Conservation (phyloP, 2,329 filamentous ascomycete genomes). For the Corinectria fuckeliana region DNA sequence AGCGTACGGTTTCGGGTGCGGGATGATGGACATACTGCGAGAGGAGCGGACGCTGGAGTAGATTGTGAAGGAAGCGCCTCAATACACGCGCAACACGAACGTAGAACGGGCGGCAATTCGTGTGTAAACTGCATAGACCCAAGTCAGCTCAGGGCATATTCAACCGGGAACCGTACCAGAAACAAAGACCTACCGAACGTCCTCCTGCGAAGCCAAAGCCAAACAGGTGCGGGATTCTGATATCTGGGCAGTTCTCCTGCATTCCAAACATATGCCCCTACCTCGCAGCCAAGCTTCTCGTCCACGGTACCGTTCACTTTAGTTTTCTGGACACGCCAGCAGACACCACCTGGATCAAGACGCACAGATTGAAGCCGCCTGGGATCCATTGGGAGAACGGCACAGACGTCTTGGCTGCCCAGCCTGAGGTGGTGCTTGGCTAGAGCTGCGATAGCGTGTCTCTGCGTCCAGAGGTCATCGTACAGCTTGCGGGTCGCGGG, state of each 20-base stretch:
- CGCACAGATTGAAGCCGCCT: neutral
- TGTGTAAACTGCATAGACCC: slow-evolving; percentile 19
- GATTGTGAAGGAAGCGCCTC: slow-evolving; percentile 5
- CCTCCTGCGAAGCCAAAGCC: neutral
- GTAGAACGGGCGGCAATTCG: slow-evolving; percentile 13
- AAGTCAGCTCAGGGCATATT: too few species aligned
- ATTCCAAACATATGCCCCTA: neutral
- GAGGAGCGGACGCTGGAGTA: slow-evolving; percentile 22
- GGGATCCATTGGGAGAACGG: neutral
- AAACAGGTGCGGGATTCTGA: neutral
- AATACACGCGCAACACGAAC: slow-evolving; percentile 1
- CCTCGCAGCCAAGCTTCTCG: neutral
- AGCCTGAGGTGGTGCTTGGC: too few species aligned
- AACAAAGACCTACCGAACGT: neutral
- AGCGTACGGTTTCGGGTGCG: too few species aligned
- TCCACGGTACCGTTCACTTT: neutral
- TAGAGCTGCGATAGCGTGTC: too few species aligned
- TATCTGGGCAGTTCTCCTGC: neutral
- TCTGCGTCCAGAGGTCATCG: too few species aligned
- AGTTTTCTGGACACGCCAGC: neutral
- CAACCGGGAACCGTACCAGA: too few species aligned
- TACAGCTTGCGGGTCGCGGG: too few species aligned
- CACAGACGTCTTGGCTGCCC: too few species aligned
- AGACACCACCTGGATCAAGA: neutral
- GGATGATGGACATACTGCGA: slow-evolving; percentile 26